phyloP scores from a whole-genome alignment of 1,284 basidiomycete species.

The Hemileia vastatrix region DNA sequence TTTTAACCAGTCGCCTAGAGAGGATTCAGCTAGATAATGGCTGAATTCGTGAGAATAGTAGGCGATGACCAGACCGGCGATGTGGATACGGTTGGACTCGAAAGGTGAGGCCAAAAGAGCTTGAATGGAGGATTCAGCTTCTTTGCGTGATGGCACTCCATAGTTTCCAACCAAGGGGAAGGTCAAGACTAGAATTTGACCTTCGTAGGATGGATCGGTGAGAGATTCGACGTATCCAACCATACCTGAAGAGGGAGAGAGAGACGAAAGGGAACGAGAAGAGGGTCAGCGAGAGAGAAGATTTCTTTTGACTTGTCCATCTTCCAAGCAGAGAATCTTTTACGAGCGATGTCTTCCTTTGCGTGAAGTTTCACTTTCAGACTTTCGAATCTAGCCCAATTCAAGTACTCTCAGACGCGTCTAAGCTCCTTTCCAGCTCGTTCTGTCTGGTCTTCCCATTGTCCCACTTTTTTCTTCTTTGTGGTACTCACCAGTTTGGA shows the following conservation, averaged over 20 bases:
- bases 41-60: conserved; percentile 85
- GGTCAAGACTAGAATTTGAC: conserved; percentile 92
- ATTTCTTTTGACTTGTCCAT: conserved; percentile 22
- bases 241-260: conserved; percentile 59
- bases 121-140: conserved; percentile 45
- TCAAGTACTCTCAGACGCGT: background rate
- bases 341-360: too few relatives aligned
- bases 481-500: conserved; percentile 77
- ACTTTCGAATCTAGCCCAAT: conserved; percentile 20
- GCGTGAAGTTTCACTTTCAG: conserved; percentile 18
- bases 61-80: conserved; percentile 81
- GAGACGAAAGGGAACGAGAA: background rate
- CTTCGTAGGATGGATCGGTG: conserved; percentile 96
- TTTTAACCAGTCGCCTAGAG: conserved; percentile 83
- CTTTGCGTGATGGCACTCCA: conserved; percentile 74
- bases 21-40: conserved; percentile 83
- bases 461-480: background rate
- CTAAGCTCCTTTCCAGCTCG: background rate
- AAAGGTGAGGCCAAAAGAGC: conserved; percentile 54
- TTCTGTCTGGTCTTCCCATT: background rate
- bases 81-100: conserved; percentile 87
- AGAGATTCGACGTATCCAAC: conserved; percentile 97
- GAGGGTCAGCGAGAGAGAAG: background rate
- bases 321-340: too few relatives aligned
- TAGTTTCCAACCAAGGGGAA: conserved; percentile 97